Evolutionary conservation across 345 rosid genomes (phyloP).

Genomic region (Acer negundo): DNA sequence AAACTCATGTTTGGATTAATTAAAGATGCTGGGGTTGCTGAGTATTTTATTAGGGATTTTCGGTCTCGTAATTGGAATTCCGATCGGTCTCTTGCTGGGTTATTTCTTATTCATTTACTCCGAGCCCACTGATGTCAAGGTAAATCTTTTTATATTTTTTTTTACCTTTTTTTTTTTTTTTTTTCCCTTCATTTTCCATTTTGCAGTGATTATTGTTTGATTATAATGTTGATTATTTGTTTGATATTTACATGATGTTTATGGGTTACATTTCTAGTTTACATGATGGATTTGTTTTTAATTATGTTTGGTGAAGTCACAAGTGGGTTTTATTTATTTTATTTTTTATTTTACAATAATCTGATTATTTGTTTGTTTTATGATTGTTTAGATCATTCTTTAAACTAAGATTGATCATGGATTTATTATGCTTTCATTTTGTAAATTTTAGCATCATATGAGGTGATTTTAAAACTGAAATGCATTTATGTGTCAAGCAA

Average conservation of each 20-base stretch:
- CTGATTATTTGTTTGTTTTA: neutral
- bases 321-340: neutral
- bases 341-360: neutral
- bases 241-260: neutral
- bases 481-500: no score
- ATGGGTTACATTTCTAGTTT: neutral
- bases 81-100: slow-evolving; percentile 40
- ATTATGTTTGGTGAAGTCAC: neutral
- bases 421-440: no score
- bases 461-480: no score
- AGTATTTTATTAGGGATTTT: slow-evolving; percentile 36
- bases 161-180: neutral
- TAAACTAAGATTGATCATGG: no score
- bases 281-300: neutral
- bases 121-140: slow-evolving; percentile 34
- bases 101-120: slow-evolving; percentile 36
- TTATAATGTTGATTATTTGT: neutral
- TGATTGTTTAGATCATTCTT: no score
- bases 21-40: slow-evolving; percentile 35
- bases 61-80: slow-evolving; percentile 45
- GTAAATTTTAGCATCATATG: no score
- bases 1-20: neutral
- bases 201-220: neutral
- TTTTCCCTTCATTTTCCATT: neutral
- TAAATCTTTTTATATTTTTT: neutral